Evolutionary conservation across 2,329 filamentous ascomycete genomes (phyloP), one percentile per base, ranked within the genome.

Genomic region (Seiridium unicorne): DNA sequence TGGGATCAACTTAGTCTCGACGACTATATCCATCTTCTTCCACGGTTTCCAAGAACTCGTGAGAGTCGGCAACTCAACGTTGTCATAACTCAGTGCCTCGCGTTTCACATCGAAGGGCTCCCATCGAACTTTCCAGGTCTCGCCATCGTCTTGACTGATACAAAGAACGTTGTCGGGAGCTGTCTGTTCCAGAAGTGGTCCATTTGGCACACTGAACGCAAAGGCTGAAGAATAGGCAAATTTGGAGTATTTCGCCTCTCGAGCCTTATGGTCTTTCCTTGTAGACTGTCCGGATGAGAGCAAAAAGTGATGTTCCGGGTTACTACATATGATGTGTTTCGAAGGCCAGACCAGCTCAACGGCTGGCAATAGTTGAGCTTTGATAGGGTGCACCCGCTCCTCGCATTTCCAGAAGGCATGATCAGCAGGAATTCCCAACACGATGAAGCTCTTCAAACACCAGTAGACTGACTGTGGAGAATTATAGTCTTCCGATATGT

Each of bases 391-490:
- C 7, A 68, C 62, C 0, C 63, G 54, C 55, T 84, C 78, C 2
- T 76, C 60, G 0, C 70, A 65, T 0, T 65, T 66, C 82, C 83
- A 85, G 58, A 85, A 84, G 0, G 71, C 65, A 51, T 82, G 71
- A 0, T 67, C 62, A 1, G 65, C 61, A 0, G 70, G 61, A 0
- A 84, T 59, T 0, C 70, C 73, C 0, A 82, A 67, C 0, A 74
- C 75, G 1, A 83, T 69, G 3, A 85, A 75, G 0, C 78, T 77
- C 60, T 85, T 85, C 31, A 84, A 68, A 6, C 76, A 78, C 83
- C 82, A 85, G 64, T 84, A 85, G 0, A 77, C 73, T 0, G 81
- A 84, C 61, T 85, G 82, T 0, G 82, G 81, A 1, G 82, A 85
- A 65, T 85, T 85, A 67, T 85, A 85, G 62, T 84, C 79, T 65